Base-by-base conservation (phyloP, 352 stramenopile genomes). In the Globisporangium paddicum region DNA sequence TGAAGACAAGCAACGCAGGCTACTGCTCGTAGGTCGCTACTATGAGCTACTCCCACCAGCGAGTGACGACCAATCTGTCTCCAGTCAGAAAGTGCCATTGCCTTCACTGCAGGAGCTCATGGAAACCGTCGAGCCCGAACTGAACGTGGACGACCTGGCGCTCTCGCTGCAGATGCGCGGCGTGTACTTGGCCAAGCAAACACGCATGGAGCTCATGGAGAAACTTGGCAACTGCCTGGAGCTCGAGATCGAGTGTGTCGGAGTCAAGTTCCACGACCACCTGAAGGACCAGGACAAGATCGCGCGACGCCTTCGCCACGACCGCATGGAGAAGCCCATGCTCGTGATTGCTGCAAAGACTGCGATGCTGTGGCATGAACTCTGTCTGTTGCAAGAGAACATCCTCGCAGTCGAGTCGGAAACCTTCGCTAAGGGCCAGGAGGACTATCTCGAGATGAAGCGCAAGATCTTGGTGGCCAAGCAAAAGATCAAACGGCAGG, bases 241-340 rank as follows among this genome's bases (percentile, higher is more conserved):
- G 45, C 76, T 93, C 0, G 83, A 93, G 52, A 19, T 89, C 18
- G 83, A 93, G 34, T 91, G 81, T 25, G 55, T 91, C 32, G 83
- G 79, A 2, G 56, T 55, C 0, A 73, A 71, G 42, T 93, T 91
- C 21, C 79, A 90, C 53, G 51, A 69, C 0, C 68, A 89, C 49
- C 75, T 93, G 73, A 90, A 89, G 44, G 67, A 80, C 2, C 75
- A 89, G 54, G 83, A 93, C 50, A 75, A 77, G 30, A 53, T 81
- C 8, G 71, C 74, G 13, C 62, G 77, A 18, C 66, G 63, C 11
- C 68, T 81, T 32, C 78, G 71, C 18, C 81, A 87, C 23, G 77
- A 87, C 19, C 75, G 72, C 5, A 69, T 71, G 9, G 76, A 87
- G 9, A 72, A 60, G 6, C 62, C 66, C 10, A 34, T 85, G 41